Evolutionary conservation across 1,139 yeast species (phyloP), one percentile per base, ranked within the genome.

Genomic region (Suhomyces ambrosiae): DNA sequence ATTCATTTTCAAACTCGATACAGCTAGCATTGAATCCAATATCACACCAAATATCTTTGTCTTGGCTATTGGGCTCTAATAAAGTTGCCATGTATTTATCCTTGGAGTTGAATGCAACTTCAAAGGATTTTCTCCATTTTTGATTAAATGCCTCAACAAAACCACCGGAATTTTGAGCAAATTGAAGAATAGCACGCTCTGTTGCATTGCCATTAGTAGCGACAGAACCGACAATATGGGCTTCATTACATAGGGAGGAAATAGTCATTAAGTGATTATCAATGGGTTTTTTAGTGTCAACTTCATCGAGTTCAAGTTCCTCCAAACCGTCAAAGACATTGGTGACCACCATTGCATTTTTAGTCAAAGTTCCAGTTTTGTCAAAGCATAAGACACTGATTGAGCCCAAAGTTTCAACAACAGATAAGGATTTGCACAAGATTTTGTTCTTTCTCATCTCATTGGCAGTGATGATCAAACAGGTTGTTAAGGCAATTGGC

Each of bases 191-290:
- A 4, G 79, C 76, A 34, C 63, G 63, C 46, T 75, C 80, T 2
- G 80, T 75, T 4, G 79, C 79, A 53, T 75, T 73, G 12, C 79
- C 77, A 27, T 57, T 61, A 26, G 67, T 52, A 5, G 52, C 49
- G 19, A 63, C 54, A 33, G 60, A 60, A 8, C 45, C 52, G 14
- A 28, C 40, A 25, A 61, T 57, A 7, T 55, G 38, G 4, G 74
- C 65, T 33, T 68, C 74, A 40, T 71, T 75, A 47, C 80, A 75
- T 17, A 75, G 48, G 9, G 58, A 49, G 15, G 71, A 57, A 16
- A 66, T 46, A 3, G 64, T 38, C 32, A 56, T 40, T n/a, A 65
- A 33, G 27, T 45, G 51, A 23, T 34, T 30, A 27, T 42, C 37
- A 40, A 26, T 17, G 28, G 48, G 32, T 11, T 28, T 23, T 5